phyloP scores from a whole-genome alignment of 2,329 filamentous ascomycete genomes.

The Colletotrichum lini region DNA sequence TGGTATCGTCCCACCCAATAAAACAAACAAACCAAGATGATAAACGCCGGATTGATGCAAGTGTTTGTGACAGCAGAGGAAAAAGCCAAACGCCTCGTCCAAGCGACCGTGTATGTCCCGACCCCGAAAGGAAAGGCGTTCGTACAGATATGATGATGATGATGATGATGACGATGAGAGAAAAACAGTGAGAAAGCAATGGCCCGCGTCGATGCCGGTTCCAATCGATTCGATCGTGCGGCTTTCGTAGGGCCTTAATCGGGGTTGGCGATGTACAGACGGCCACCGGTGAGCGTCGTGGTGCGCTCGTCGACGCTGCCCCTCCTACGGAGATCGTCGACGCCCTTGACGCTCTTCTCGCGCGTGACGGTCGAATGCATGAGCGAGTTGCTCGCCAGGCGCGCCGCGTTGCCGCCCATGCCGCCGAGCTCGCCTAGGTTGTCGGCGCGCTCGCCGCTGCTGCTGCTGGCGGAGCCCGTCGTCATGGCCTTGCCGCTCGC shows the following conservation, averaged over 20 bases:
- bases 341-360: slow-evolving; percentile 76
- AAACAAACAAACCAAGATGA: not conserved
- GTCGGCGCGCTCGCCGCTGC: slow-evolving; percentile 74
- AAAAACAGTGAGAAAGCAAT: not conserved
- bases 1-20: slow-evolving; percentile 37
- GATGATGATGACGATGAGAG: not conserved
- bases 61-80: slow-evolving; percentile 20
- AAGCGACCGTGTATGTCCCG: slow-evolving; percentile 25
- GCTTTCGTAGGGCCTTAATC: slow-evolving; percentile 63
- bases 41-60: slow-evolving; percentile 36
- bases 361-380: slow-evolving; percentile 71
- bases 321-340: slow-evolving; percentile 80
- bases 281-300: slow-evolving; percentile 77
- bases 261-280: slow-evolving; percentile 89
- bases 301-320: slow-evolving; percentile 89
- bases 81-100: slow-evolving; percentile 5
- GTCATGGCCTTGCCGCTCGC: slow-evolving; percentile 66
- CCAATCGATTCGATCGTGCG: not conserved
- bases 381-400: slow-evolving; percentile 71
- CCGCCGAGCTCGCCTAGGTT: slow-evolving; percentile 67
- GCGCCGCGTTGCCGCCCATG: slow-evolving; percentile 55
- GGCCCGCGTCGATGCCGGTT: slow-evolving; percentile 10
- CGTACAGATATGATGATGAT: slow-evolving; percentile 24
- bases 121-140: slow-evolving; percentile 16
- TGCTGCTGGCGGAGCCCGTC: slow-evolving; percentile 59